These are phyloP conservation scores for Apiospora saccharicola DNA, from an alignment of 2,329 filamentous ascomycete species.

Conservation along the genomic window DNA sequence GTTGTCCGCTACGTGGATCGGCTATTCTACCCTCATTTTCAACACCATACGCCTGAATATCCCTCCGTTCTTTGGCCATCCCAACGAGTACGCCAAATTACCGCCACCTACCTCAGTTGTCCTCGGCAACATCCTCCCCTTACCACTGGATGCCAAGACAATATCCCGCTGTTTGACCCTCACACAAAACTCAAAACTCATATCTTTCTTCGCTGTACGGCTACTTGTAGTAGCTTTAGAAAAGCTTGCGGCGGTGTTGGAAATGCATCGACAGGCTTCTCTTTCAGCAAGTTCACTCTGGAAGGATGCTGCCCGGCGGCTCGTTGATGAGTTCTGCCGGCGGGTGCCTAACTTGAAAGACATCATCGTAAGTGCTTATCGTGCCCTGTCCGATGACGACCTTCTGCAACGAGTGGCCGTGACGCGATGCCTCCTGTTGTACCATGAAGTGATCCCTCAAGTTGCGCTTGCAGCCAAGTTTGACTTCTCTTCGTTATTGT, in stretches of 20 bases:
- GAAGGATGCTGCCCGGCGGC: slow-evolving; percentile 71
- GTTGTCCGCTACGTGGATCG: slow-evolving; percentile 91
- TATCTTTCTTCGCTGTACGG: slow-evolving; percentile 84
- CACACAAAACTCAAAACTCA: slow-evolving; percentile 69
- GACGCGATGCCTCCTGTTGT: slow-evolving; percentile 81
- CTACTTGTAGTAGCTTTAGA: slow-evolving; percentile 80
- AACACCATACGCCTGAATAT: slow-evolving; percentile 78
- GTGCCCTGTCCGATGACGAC: slow-evolving; percentile 71
- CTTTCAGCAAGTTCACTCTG: slow-evolving; percentile 62
- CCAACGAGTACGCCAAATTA: slow-evolving; percentile 64
- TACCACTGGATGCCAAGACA: slow-evolving; percentile 80
- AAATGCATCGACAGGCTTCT: slow-evolving; percentile 62
- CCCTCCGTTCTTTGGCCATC: slow-evolving; percentile 75
- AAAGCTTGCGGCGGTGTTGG: slow-evolving; percentile 74
- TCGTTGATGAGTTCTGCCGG: slow-evolving; percentile 78
- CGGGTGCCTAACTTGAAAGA: slow-evolving; percentile 85
- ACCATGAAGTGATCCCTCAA: slow-evolving; percentile 83
- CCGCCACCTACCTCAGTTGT: slow-evolving; percentile 83
- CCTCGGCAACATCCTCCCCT: slow-evolving; percentile 86
- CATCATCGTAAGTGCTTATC: slow-evolving; percentile 77
- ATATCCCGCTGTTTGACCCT: slow-evolving; percentile 81
- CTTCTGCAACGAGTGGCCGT: slow-evolving; percentile 79
- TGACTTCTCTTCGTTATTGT: slow-evolving; percentile 82
- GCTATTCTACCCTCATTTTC: slow-evolving; percentile 89
- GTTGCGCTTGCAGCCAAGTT: slow-evolving; percentile 84